Conservation (phyloP, 2,329 filamentous ascomycete genomes). For the Gaeumannomyces tritici region DNA sequence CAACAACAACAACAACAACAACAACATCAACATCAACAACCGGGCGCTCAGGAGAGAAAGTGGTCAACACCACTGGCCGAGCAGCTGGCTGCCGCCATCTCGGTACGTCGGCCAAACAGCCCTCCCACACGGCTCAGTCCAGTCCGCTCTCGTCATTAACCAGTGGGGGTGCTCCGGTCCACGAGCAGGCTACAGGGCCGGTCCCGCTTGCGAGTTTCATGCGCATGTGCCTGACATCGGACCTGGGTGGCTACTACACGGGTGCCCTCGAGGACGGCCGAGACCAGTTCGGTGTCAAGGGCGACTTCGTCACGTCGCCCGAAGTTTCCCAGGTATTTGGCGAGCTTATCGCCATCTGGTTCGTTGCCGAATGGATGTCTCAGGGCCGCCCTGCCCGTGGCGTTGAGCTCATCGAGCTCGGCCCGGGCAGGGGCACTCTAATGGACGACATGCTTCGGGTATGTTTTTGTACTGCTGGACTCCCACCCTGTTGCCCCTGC, state of each 20-base stretch:
- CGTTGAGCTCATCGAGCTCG: conserved; percentile 86
- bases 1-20: conserved; percentile 6
- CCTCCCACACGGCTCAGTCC: neutral
- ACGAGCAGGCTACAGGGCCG: conserved; percentile 61
- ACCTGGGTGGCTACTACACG: conserved; percentile 90
- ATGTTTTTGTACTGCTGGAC: conserved; percentile 23
- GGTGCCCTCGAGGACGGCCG: conserved; percentile 55
- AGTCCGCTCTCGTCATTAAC: neutral
- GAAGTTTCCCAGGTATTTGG: conserved; percentile 98
- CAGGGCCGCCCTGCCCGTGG: conserved; percentile 67
- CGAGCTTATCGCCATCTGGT: conserved; percentile 88
- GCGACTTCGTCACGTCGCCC: conserved; percentile 93
- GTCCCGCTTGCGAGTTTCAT: conserved; percentile 91
- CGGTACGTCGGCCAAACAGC: conserved; percentile 38
- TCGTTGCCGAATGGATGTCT: conserved; percentile 91
- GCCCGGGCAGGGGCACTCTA: conserved; percentile 84
- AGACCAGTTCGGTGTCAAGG: conserved; percentile 86
- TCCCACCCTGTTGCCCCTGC: neutral
- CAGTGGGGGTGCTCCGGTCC: neutral
- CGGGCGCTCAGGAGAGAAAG: conserved; percentile 35
- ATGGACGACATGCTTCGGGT: conserved; percentile 95
- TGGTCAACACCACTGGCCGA: conserved; percentile 94
- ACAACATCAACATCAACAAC: neutral
- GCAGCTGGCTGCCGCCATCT: conserved; percentile 76
- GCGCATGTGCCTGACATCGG: conserved; percentile 94